phyloP scores from a whole-genome alignment of 257 asterid species.

The Petunia secreta region DNA sequence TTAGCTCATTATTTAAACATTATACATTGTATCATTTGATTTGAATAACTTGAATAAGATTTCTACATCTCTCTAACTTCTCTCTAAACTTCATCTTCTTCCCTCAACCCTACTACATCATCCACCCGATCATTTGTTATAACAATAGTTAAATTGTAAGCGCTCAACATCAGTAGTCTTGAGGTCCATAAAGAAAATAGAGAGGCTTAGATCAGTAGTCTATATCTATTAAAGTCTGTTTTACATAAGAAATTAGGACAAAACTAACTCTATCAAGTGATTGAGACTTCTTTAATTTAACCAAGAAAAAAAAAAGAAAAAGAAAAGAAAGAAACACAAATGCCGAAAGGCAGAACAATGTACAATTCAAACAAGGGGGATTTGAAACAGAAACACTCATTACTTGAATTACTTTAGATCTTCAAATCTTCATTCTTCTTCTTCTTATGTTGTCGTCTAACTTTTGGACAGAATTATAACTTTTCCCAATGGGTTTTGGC shows the following conservation, averaged over 20 bases:
- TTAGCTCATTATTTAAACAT: too few species aligned
- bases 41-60: too few species aligned
- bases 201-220: neutral
- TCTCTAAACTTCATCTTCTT: too few species aligned
- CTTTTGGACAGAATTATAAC: slow-evolving; percentile 8
- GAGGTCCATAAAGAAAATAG: neutral
- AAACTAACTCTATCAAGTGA: too few species aligned
- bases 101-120: too few species aligned
- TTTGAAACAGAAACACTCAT: neutral
- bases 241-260: neutral
- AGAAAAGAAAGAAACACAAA: neutral
- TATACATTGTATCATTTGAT: too few species aligned
- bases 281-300: too few species aligned
- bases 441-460: slow-evolving; percentile 19
- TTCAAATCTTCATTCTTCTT: slow-evolving; percentile 10
- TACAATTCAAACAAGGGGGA: neutral
- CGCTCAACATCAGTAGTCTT: neutral
- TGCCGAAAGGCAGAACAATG: neutral
- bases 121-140: neutral
- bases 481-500: slow-evolving; percentile 1
- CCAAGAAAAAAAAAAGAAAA: too few species aligned
- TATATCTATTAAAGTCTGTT: neutral
- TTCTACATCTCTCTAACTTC: too few species aligned
- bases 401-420: neutral
- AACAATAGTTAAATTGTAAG: neutral